Conservation (phyloP, 2,329 filamentous ascomycete species). For the Nigrospora oryzae region DNA sequence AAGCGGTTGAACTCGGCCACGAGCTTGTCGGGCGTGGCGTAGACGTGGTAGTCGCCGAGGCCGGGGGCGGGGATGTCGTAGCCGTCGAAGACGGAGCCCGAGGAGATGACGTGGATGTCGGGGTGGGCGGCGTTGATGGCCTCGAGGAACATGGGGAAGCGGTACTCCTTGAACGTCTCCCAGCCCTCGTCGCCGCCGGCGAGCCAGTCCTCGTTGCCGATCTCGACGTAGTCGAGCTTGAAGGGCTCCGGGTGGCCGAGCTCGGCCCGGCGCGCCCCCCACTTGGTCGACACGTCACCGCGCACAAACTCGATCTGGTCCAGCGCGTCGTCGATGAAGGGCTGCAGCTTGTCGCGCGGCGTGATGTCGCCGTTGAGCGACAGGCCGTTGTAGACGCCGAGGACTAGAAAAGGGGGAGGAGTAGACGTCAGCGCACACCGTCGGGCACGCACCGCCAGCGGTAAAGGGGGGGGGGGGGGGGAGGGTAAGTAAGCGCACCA, state of each 20-base stretch:
- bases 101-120: slow-evolving; percentile 47
- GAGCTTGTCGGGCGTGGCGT: slow-evolving; percentile 40
- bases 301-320: slow-evolving; percentile 56
- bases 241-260: slow-evolving; percentile 56
- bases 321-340: slow-evolving; percentile 50
- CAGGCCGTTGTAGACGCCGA: slow-evolving; percentile 51
- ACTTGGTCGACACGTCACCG: slow-evolving; percentile 42
- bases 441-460: too few species aligned
- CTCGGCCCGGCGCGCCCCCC: slow-evolving; percentile 47
- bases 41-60: slow-evolving; percentile 42
- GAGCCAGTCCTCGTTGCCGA: slow-evolving; percentile 62
- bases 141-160: slow-evolving; percentile 50
- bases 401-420: slow-evolving; percentile 21
- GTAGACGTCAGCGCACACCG: not conserved
- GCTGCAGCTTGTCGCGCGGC: slow-evolving; percentile 40
- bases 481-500: slow-evolving; percentile 21
- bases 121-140: slow-evolving; percentile 49
- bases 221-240: slow-evolving; percentile 51
- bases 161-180: slow-evolving; percentile 41
- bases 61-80: slow-evolving; percentile 30
- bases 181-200: slow-evolving; percentile 36
- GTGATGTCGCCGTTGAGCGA: slow-evolving; percentile 44
- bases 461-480: too few species aligned
- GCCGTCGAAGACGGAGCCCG: slow-evolving; percentile 33
- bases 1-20: slow-evolving; percentile 42